Conservation (phyloP, 768 basidiomycete genomes). For the Lyophyllum shimeji region DNA sequence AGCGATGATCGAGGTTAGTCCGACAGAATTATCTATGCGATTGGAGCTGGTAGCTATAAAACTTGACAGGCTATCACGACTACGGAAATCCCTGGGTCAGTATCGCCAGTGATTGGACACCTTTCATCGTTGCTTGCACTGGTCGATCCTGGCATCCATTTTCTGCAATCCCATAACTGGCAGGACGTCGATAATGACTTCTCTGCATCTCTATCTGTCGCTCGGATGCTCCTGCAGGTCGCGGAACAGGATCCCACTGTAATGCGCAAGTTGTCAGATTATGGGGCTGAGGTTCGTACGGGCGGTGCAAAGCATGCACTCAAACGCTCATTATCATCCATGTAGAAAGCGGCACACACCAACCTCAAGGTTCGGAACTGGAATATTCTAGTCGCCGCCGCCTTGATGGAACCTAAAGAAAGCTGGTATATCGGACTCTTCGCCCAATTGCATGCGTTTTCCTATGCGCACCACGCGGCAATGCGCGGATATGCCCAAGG, state of each 20-base stretch:
- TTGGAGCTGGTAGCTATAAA: not conserved
- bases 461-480: constrained; percentile 42
- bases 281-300: constrained; percentile 33
- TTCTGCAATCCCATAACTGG: constrained; percentile 51
- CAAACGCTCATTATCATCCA: not conserved
- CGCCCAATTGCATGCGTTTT: constrained; percentile 50
- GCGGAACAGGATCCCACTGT: constrained; percentile 42
- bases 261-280: constrained; percentile 36
- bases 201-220: constrained; percentile 47
- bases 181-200: constrained; percentile 53
- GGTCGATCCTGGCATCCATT: constrained; percentile 51
- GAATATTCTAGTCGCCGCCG: constrained; percentile 61
- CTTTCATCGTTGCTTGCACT: constrained; percentile 36
- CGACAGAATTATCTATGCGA: not conserved
- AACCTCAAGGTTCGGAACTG: constrained; percentile 54
- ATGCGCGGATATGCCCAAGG: constrained; percentile 42
- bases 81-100: constrained; percentile 25
- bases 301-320: not conserved
- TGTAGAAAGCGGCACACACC: constrained; percentile 33
- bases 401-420: constrained; percentile 40
- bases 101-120: constrained; percentile 30
- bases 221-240: constrained; percentile 51
- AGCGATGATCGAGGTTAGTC: constrained; percentile 54
- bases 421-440: constrained; percentile 43
- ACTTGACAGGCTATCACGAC: constrained; percentile 24